Evolutionary conservation across 768 basidiomycete genomes (phyloP), one percentile per base, ranked within the genome.

Genomic region (Neoboletus brunneissimus): DNA sequence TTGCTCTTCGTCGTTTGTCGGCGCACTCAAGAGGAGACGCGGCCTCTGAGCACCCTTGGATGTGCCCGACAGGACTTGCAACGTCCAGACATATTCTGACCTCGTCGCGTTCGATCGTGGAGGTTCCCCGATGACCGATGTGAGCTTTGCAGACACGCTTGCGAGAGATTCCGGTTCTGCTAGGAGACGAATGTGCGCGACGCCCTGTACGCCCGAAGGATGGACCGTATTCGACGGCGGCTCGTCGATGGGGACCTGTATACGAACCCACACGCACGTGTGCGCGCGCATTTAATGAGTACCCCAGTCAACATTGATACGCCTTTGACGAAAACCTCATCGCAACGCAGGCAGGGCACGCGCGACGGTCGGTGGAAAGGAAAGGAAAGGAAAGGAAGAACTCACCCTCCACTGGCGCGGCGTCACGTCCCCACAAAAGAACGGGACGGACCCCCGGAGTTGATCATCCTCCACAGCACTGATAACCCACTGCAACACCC

Each of bases 361-460:
- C 29, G 29, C 5, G 12, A 16, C 8, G 35, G 12, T 16, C 35
- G 35, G 35, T 37, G 37, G 37, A 18, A n/a, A 18, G 18, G 22
- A 22, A 13, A 15, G 13, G 2, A 20, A 43, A 10, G 16, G 0
- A 18, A 10, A 11, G 9, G 10, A 8, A 5, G 10, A 13, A 44
- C 81, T 18, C 61, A 86, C 89, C 68, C 88, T 75, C 69, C 78
- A 76, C 3, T 69, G 59, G 48, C 88, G 73, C 3, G 85, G 81
- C 4, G 87, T 88, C 3, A 88, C 72, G 63, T 90, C 88, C 13
- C 86, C 86, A 62, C 89, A 90, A 68, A 86, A 90, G 64, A 90
- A 90, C 8, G 88, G 88, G 18, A 84, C 67, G 1, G 64, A 61
- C 2, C 79, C 78, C 12, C 70, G 62, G 44, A 60, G 34, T 44